Evolutionary conservation across 2,329 filamentous ascomycete genomes (phyloP).

Genomic region (Alternaria incomplexa): DNA sequence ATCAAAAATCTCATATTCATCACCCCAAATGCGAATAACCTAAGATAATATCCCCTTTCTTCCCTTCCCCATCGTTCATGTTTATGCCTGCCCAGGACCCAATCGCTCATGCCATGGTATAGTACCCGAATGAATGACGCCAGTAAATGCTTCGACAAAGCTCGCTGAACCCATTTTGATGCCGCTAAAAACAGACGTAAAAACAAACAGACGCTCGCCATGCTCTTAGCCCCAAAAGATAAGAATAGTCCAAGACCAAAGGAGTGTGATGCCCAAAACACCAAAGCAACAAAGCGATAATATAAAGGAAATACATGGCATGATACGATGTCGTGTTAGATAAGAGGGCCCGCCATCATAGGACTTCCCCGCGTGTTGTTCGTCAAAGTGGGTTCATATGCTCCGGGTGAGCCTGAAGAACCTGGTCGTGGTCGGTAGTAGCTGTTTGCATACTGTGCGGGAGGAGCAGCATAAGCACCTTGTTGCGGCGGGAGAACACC

Average conservation of each 20-base stretch:
- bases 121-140: slow-evolving; percentile 23
- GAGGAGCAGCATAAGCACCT: slow-evolving; percentile 29
- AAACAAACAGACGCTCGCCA: background rate
- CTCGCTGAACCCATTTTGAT: slow-evolving; percentile 26
- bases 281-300: background rate
- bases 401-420: slow-evolving; percentile 22
- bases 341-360: slow-evolving; percentile 43
- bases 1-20: background rate
- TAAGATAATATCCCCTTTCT: background rate
- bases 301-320: background rate
- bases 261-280: slow-evolving; percentile 4
- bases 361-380: slow-evolving; percentile 33
- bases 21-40: background rate
- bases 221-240: background rate
- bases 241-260: slow-evolving; percentile 9
- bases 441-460: slow-evolving; percentile 33
- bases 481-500: slow-evolving; percentile 32
- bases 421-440: slow-evolving; percentile 40
- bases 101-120: slow-evolving; percentile 25
- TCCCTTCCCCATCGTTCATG: background rate
- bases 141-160: slow-evolving; percentile 21
- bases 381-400: slow-evolving; percentile 38
- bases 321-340: slow-evolving; percentile 19
- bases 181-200: slow-evolving; percentile 28
- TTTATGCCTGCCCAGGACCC: background rate